These are phyloP conservation scores for Rutstroemia sydowiana DNA, from an alignment of 2,329 filamentous ascomycete genomes.

Conservation along the genomic window DNA sequence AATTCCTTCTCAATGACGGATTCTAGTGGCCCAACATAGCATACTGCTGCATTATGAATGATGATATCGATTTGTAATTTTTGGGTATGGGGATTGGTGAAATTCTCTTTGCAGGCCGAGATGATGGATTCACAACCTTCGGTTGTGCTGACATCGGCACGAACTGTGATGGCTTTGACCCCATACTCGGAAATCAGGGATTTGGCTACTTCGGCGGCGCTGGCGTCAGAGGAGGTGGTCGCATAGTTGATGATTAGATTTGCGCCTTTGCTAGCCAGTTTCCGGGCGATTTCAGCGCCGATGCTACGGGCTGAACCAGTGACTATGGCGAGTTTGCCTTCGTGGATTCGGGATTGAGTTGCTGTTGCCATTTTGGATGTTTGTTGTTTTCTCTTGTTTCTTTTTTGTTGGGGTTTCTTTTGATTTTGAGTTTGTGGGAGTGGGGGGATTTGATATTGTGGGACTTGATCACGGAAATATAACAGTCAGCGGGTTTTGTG, in stretches of 20 bases:
- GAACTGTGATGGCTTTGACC: slow-evolving; percentile 52
- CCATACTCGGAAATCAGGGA: slow-evolving; percentile 47
- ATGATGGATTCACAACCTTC: slow-evolving; percentile 53
- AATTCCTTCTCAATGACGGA: slow-evolving; percentile 59
- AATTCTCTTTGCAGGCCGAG: slow-evolving; percentile 37
- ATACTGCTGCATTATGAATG: slow-evolving; percentile 73
- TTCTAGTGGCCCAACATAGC: slow-evolving; percentile 55
- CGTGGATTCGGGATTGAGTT: slow-evolving; percentile 28
- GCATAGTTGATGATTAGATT: slow-evolving; percentile 57
- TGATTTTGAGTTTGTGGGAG: no score
- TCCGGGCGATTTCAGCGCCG: slow-evolving; percentile 52
- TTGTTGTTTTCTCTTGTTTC: no score
- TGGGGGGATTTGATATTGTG: no score
- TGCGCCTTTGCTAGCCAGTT: slow-evolving; percentile 58
- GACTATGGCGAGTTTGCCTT: slow-evolving; percentile 68
- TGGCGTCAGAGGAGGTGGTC: slow-evolving; percentile 46
- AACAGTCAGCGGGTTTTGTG: no score
- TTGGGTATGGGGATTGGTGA: slow-evolving; percentile 32
- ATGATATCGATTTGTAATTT: slow-evolving; percentile 68
- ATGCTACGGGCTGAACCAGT: slow-evolving; percentile 74
- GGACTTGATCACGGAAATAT: no score
- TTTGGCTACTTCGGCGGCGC: slow-evolving; percentile 44
- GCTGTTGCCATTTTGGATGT: background rate
- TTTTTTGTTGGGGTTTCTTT: no score
- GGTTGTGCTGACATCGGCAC: slow-evolving; percentile 60